These are phyloP conservation scores for Stephania japonica DNA, from an alignment of 164 flowering plant genomes.

Conservation along the genomic window DNA sequence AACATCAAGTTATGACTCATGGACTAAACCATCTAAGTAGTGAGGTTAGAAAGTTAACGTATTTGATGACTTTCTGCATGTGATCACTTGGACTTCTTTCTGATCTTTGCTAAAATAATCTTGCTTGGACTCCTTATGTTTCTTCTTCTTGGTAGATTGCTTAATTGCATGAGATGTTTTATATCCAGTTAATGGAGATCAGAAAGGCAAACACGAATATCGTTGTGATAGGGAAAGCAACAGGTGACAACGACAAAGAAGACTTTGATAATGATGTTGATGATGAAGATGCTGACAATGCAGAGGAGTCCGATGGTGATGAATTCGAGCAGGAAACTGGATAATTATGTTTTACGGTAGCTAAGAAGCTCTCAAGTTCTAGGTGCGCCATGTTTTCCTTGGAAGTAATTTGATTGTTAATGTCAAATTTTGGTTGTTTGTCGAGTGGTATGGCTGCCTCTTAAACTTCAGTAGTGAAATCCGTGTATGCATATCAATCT, in stretches of 20 bases:
- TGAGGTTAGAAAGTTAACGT: too few species aligned
- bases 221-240: constrained; percentile 64
- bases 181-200: constrained; percentile 72
- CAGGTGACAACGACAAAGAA: constrained; percentile 69
- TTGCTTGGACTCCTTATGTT: background rate
- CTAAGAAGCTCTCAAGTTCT: background rate
- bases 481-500: background rate
- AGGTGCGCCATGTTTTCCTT: background rate
- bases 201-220: constrained; percentile 60
- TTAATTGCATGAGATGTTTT: background rate
- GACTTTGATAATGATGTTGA: constrained; percentile 82
- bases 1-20: too few species aligned
- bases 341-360: constrained; percentile 21
- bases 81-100: background rate
- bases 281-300: constrained; percentile 89
- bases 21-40: too few species aligned
- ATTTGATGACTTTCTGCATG: background rate
- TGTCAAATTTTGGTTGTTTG: background rate
- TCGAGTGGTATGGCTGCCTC: background rate
- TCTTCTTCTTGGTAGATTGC: background rate
- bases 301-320: constrained; percentile 92
- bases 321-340: constrained; percentile 95
- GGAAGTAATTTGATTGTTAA: background rate
- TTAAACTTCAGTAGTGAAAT: background rate
- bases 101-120: background rate